Conservation (phyloP, 345 rosid genomes). For the Corymbia maculata region DNA sequence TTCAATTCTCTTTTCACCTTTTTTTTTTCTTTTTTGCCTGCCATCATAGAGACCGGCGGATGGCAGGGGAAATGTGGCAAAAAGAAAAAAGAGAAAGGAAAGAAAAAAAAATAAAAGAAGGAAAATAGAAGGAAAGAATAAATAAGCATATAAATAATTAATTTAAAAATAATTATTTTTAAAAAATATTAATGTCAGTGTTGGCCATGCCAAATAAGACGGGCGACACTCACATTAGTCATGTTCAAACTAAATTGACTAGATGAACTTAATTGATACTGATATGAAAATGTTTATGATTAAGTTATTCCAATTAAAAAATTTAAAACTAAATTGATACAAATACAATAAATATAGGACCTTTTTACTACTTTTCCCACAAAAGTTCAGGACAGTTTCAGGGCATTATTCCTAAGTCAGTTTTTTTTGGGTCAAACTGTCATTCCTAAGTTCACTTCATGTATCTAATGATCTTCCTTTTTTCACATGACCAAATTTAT, state of each 20-base stretch:
- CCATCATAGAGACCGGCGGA: not conserved
- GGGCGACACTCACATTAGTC: not conserved
- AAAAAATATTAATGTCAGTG: not conserved
- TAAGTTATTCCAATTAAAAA: no score
- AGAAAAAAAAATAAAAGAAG: no score
- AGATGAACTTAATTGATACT: no score
- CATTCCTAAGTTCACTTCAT: not conserved
- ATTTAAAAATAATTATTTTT: no score
- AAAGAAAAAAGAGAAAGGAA: no score
- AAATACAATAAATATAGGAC: no score
- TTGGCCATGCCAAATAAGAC: not conserved
- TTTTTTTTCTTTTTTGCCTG: no score
- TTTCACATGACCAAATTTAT: not conserved
- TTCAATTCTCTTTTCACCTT: not conserved
- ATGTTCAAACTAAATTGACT: accelerated
- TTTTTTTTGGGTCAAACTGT: not conserved
- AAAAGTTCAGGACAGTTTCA: not conserved
- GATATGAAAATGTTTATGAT: no score
- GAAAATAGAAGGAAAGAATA: no score
- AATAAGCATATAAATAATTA: no score
- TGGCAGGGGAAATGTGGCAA: not conserved
- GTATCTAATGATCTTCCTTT: not conserved
- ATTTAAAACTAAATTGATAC: accelerated
- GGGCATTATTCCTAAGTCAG: not conserved
- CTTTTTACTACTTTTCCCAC: not conserved